Evolutionary conservation across 306 rosid species (phyloP).

Genomic region (Sophora flavescens): DNA sequence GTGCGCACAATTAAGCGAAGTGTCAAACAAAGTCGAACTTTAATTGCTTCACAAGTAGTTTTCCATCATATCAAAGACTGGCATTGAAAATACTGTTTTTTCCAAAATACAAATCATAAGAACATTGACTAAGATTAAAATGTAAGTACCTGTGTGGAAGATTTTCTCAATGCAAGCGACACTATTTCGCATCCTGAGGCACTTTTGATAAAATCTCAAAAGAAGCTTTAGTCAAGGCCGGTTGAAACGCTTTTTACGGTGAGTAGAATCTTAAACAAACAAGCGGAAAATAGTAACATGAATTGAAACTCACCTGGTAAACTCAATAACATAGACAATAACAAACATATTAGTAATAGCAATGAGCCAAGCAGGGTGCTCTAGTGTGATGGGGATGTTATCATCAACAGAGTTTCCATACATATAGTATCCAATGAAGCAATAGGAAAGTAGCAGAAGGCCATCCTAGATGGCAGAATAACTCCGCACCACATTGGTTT

Average conservation of each 20-base stretch:
- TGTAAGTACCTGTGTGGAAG: background rate
- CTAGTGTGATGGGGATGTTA: conserved; percentile 50
- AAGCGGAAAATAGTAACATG: background rate
- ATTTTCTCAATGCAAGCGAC: too few relatives aligned
- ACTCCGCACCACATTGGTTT: conserved; percentile 93
- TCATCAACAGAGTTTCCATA: conserved; percentile 63
- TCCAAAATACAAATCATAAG: conserved; percentile 18
- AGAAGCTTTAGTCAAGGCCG: too few relatives aligned
- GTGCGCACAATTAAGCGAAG: conserved; percentile 74
- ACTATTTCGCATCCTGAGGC: too few relatives aligned
- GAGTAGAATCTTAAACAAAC: too few relatives aligned
- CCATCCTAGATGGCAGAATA: conserved; percentile 68
- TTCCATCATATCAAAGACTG: conserved; percentile 86
- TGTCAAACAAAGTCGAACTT: conserved; percentile 55
- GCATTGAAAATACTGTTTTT: conserved; percentile 73
- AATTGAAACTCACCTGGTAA: conserved; percentile 64
- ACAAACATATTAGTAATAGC: conserved; percentile 78
- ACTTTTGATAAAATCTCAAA: too few relatives aligned
- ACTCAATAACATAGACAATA: conserved; percentile 76
- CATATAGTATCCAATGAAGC: conserved; percentile 69
- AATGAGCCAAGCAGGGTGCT: conserved; percentile 77
- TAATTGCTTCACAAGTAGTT: conserved; percentile 58
- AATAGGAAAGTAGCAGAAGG: conserved; percentile 81
- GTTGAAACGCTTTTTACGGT: too few relatives aligned
- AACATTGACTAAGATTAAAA: background rate